Evolutionary conservation across 495 filamentous ascomycete species (phyloP), one percentile per base, ranked within the genome.

Genomic region (Aspergillus incahuasiensis): DNA sequence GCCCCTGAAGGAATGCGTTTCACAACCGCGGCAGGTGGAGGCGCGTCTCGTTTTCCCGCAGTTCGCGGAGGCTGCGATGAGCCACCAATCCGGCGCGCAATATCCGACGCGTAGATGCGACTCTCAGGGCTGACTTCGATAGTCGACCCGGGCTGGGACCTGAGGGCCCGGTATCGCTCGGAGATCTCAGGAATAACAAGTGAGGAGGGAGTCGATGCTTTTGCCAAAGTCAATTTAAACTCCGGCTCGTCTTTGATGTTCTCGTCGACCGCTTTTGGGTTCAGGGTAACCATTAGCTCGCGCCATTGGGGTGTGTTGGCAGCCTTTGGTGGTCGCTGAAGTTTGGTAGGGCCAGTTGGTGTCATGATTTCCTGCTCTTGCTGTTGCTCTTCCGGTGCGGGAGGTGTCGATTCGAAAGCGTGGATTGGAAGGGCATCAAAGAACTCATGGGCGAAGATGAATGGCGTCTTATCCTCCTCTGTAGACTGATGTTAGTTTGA

Each of bases 381-480:
- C 18, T 52, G 46, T 53, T 67, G 60, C 55, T 72, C 71, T 52
- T 72, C 68, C 8, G 63, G 64, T 18, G 70, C 42, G 15, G 77
- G 69, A 25, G 77, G 68, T 30, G 91, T 71, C 21, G 86, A 86
- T 65, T 96, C 86, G 70, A 98, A 98, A 56, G 90, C 88, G 71
- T 98, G 91, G 63, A 98, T 96, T 35, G 94, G 94, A 6, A 97
- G 87, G n/a, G 94, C 94, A 64, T 98, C 94, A 71, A 98, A 97
- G 77, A 98, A 97, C 67, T 98, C 94, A 67, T 98, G 94, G 11
- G 92, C 94, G 34, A 97, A 81, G 48, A 97, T 94, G 71, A 96
- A 94, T 1, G 94, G 92, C 15, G 85, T 89, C 61, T 89, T 91
- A 57, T 75, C 56, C 76, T 70, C 63, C 77, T 65, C 69, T 66